Evolutionary conservation across 202 grass and related monocot species (phyloP).

Genomic region (Dendrocalamus latiflorus): DNA sequence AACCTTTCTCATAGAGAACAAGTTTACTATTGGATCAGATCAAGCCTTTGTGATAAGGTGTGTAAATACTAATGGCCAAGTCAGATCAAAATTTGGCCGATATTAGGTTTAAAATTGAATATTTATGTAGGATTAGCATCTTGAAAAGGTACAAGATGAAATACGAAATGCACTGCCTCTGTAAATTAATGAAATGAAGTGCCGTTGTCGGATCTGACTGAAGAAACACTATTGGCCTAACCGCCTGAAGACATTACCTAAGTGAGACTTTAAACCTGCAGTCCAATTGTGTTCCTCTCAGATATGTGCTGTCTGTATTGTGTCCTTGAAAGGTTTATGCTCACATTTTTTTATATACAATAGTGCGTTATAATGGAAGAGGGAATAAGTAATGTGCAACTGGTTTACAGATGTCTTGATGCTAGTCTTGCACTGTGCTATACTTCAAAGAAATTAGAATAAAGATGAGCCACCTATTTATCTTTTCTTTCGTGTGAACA

Average conservation of each 20-base stretch:
- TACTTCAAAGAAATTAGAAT: neutral
- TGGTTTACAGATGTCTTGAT: neutral
- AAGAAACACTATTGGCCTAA: slow-evolving; percentile 2
- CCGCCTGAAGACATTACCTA: neutral
- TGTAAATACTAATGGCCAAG: neutral
- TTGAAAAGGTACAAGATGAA: neutral
- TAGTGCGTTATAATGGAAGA: neutral
- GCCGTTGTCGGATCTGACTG: neutral
- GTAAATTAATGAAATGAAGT: slow-evolving; percentile 4
- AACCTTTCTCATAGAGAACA: neutral
- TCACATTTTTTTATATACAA: neutral
- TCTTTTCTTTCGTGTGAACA: no score
- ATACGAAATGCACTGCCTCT: neutral
- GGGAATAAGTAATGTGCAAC: neutral
- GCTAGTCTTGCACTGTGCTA: neutral
- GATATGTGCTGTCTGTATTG: neutral
- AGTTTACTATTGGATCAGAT: neutral
- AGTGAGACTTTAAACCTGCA: neutral
- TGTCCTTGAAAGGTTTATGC: slow-evolving; percentile 20
- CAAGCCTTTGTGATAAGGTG: neutral
- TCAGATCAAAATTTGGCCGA: neutral
- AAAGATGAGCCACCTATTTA: neutral
- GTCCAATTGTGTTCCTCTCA: neutral
- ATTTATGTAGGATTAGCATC: neutral
- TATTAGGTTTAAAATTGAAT: neutral